Evolutionary conservation across 1,139 yeast genomes (phyloP).

Genomic region (Yamadazyma aaseri): DNA sequence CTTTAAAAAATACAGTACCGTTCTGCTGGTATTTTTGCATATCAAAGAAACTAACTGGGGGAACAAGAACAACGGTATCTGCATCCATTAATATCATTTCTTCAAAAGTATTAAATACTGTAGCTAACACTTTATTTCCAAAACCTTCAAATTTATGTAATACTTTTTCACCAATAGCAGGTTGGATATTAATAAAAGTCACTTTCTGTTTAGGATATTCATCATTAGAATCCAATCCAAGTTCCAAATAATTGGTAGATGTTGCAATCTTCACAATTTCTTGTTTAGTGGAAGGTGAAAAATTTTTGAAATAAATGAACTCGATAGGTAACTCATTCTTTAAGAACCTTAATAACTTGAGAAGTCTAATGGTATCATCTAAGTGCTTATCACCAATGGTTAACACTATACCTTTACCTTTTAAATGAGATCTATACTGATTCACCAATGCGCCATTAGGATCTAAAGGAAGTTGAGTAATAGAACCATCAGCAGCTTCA

Average conservation of each 20-base stretch:
- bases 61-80: slow-evolving; percentile 44
- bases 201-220: slow-evolving; percentile 36
- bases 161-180: slow-evolving; percentile 27
- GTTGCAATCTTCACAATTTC: slow-evolving; percentile 26
- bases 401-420: slow-evolving; percentile 39
- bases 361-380: slow-evolving; percentile 26
- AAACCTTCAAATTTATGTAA: slow-evolving; percentile 32
- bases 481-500: slow-evolving; percentile 19
- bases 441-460: slow-evolving; percentile 9
- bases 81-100: slow-evolving; percentile 52
- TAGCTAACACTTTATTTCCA: slow-evolving; percentile 51
- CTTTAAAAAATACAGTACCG: slow-evolving; percentile 51
- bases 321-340: slow-evolving; percentile 37
- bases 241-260: slow-evolving; percentile 4
- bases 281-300: slow-evolving; percentile 23
- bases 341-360: slow-evolving; percentile 29
- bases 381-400: slow-evolving; percentile 34
- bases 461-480: slow-evolving; percentile 8
- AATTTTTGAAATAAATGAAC: slow-evolving; percentile 25
- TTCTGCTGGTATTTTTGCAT: slow-evolving; percentile 31
- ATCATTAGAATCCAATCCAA: slow-evolving; percentile 6
- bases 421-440: slow-evolving; percentile 21
- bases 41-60: slow-evolving; percentile 37
- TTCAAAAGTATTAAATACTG: slow-evolving; percentile 49
- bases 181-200: slow-evolving; percentile 42